phyloP scores from a whole-genome alignment of 805 yeast species.

The Candida quercuum region DNA sequence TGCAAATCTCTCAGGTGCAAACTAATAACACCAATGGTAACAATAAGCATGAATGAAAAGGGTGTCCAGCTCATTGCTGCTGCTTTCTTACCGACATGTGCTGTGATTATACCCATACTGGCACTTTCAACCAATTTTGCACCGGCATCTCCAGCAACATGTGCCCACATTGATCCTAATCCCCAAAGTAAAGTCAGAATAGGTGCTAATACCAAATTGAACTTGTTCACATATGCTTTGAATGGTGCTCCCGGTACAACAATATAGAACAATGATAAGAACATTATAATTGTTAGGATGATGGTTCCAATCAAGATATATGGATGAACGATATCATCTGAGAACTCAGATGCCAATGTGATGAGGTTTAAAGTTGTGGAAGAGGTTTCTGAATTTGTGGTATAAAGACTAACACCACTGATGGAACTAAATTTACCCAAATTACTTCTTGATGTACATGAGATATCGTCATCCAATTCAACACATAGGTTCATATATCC shows the following conservation, averaged over 20 bases:
- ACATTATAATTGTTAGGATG: slow-evolving; percentile 35
- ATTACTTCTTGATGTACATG: slow-evolving; percentile 33
- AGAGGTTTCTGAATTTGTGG: slow-evolving; percentile 26
- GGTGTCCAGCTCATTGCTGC: slow-evolving; percentile 57
- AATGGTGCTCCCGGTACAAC: slow-evolving; percentile 46
- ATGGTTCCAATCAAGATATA: slow-evolving; percentile 45
- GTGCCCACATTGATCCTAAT: slow-evolving; percentile 58
- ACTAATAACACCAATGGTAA: slow-evolving; percentile 32
- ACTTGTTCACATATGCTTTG: slow-evolving; percentile 22
- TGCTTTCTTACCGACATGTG: slow-evolving; percentile 44
- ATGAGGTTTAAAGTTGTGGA: slow-evolving; percentile 38
- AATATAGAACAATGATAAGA: slow-evolving; percentile 38
- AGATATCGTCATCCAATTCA: slow-evolving; percentile 25
- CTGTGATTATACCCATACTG: slow-evolving; percentile 43
- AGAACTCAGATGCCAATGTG: slow-evolving; percentile 39
- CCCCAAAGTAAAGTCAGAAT: slow-evolving; percentile 50
- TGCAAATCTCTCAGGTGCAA: slow-evolving; percentile 31
- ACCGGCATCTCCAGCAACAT: slow-evolving; percentile 47
- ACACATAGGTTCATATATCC: slow-evolving; percentile 59
- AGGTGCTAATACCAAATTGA: slow-evolving; percentile 28
- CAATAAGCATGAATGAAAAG: slow-evolving; percentile 42
- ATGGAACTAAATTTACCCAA: slow-evolving; percentile 20
- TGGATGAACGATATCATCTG: slow-evolving; percentile 46
- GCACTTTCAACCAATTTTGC: slow-evolving; percentile 39
- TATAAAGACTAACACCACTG: slow-evolving; percentile 31